phyloP scores from a whole-genome alignment of 371 early-diverging fungal species.

The Capillidium heterosporum region DNA sequence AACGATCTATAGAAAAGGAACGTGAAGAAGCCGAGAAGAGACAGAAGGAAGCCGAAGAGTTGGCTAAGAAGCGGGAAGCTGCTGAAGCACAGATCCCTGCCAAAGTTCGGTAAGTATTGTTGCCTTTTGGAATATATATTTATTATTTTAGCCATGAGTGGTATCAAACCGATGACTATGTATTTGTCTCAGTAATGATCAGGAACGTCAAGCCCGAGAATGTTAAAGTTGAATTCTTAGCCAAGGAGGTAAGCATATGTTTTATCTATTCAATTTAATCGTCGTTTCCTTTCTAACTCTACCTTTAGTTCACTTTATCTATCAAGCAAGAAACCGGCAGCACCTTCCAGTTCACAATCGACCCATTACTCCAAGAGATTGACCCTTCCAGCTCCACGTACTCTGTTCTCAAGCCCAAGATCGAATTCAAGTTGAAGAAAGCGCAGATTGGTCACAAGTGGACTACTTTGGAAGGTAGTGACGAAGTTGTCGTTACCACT shows the following conservation, averaged over 20 bases:
- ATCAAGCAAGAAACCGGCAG: slow-evolving; percentile 58
- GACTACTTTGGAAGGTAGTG: slow-evolving; percentile 60
- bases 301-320: slow-evolving; percentile 38
- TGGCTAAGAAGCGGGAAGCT: no score
- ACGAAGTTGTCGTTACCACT: slow-evolving; percentile 13
- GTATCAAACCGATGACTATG: slow-evolving; percentile 84
- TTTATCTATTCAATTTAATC: background rate
- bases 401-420: slow-evolving; percentile 70
- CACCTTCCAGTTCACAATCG: slow-evolving; percentile 60
- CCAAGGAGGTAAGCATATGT: slow-evolving; percentile 23
- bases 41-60: no score
- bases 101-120: background rate
- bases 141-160: slow-evolving; percentile 63
- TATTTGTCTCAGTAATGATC: slow-evolving; percentile 74
- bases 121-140: background rate
- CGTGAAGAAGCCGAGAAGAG: no score
- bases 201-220: slow-evolving; percentile 56
- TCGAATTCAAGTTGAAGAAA: slow-evolving; percentile 86
- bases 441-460: slow-evolving; percentile 45
- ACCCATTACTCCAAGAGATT: slow-evolving; percentile 61
- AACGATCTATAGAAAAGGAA: no score
- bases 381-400: slow-evolving; percentile 44
- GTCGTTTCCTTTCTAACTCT: background rate
- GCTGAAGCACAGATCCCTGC: no score
- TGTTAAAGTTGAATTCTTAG: slow-evolving; percentile 43